A percentile compares a stretch with the other conserved stretches of the same genome.
Evolutionary conservation across 176 grass and related monocot genomes (phyloP).

Genomic region (Triticum timopheevii): DNA sequence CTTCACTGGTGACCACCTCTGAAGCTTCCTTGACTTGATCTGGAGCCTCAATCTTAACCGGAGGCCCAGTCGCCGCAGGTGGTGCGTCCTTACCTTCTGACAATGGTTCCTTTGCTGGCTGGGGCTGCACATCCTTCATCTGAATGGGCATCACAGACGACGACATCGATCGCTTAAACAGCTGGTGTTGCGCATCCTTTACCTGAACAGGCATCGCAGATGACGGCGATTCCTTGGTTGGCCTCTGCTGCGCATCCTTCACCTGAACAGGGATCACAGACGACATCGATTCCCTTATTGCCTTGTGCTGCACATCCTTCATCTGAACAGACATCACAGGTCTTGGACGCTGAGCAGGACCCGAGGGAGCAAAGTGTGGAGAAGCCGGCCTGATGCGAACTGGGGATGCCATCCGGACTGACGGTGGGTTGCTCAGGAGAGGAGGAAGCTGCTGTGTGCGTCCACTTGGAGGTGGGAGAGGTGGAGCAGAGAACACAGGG

Average conservation of each 20-base stretch:
- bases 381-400: constrained; percentile 74
- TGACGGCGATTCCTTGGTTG: constrained; percentile 21
- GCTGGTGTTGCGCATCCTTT: constrained; percentile 44
- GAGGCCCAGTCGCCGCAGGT: not conserved
- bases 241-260: constrained; percentile 45
- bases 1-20: not conserved
- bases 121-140: constrained; percentile 59
- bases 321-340: constrained; percentile 55
- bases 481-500: constrained; percentile 96
- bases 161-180: constrained; percentile 27
- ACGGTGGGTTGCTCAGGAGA: constrained; percentile 54
- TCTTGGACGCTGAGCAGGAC: constrained; percentile 34
- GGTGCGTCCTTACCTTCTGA: constrained; percentile 11
- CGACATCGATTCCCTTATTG: constrained; percentile 21
- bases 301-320: constrained; percentile 49
- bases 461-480: constrained; percentile 63
- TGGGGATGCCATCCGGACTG: constrained; percentile 80
- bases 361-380: constrained; percentile 58
- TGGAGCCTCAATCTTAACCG: constrained; percentile 37
- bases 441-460: constrained; percentile 62
- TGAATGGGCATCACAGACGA: constrained; percentile 51
- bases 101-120: constrained; percentile 5
- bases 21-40: constrained; percentile 48
- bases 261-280: constrained; percentile 60
- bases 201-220: constrained; percentile 60